Percentiles rank a stretch among this genome's conserved stretches.
These are phyloP conservation scores for Raphanus hybrid DNA, from an alignment of 441 rosid genomes.

Conservation along the genomic window DNA sequence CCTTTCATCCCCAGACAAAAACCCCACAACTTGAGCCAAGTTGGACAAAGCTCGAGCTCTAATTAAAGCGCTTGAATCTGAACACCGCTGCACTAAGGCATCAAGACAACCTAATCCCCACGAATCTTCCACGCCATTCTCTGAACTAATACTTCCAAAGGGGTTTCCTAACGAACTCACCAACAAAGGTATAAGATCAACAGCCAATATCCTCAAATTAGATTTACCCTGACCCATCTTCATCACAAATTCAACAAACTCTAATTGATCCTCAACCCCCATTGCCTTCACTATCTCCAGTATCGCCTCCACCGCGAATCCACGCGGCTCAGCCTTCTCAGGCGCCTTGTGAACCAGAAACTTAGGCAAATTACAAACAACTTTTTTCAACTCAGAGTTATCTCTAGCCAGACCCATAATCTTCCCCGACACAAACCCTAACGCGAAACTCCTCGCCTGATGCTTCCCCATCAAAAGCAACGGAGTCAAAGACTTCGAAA, in stretches of 20 bases:
- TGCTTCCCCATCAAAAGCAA: constrained; percentile 67
- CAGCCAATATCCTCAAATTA: constrained; percentile 71
- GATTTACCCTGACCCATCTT: constrained; percentile 78
- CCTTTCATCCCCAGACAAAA: constrained; percentile 54
- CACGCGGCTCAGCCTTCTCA: constrained; percentile 91
- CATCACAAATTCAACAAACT: constrained; percentile 58
- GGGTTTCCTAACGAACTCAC: constrained; percentile 60
- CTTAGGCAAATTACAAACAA: constrained; percentile 65
- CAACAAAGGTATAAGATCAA: constrained; percentile 72
- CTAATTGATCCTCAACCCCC: constrained; percentile 59
- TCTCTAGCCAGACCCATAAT: constrained; percentile 47
- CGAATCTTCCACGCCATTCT: constrained; percentile 38
- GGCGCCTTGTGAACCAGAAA: constrained; percentile 80
- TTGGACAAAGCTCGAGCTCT: constrained; percentile 86
- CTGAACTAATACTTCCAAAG: constrained; percentile 42
- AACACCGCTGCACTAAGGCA: constrained; percentile 76
- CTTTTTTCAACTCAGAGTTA: constrained; percentile 56
- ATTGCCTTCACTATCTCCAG: constrained; percentile 67
- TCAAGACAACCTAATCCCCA: constrained; percentile 71
- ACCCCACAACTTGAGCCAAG: constrained; percentile 78
- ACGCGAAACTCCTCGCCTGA: constrained; percentile 71
- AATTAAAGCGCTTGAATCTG: constrained; percentile 59
- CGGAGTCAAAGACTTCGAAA: constrained; percentile 67
- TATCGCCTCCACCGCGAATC: constrained; percentile 78
- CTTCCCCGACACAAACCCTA: constrained; percentile 56